Conservation (phyloP, 306 rosid species). For the Sesbania bispinosa region DNA sequence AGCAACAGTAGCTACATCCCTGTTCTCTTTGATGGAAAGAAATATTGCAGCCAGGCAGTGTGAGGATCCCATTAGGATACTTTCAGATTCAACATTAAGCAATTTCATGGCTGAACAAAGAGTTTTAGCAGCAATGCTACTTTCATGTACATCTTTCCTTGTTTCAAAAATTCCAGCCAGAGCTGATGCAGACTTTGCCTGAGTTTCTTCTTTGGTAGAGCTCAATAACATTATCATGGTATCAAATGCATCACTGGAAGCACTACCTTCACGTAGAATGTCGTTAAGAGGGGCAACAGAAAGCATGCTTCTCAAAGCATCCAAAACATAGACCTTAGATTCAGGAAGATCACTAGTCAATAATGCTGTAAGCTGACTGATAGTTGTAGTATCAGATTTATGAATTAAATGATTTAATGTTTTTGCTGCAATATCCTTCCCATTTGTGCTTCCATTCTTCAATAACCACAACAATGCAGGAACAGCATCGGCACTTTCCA, state of each 20-base stretch:
- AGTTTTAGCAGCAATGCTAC: constrained; percentile 79
- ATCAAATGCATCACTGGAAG: constrained; percentile 88
- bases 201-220: constrained; percentile 89
- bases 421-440: constrained; percentile 98
- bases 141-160: constrained; percentile 91
- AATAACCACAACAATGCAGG: constrained; percentile 94
- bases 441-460: constrained; percentile 94
- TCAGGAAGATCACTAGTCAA: constrained; percentile 94
- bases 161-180: constrained; percentile 87
- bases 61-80: constrained; percentile 73
- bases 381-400: constrained; percentile 93
- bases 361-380: constrained; percentile 93
- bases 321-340: constrained; percentile 79
- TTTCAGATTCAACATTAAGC: constrained; percentile 76
- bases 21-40: constrained; percentile 90
- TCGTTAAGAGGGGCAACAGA: constrained; percentile 84
- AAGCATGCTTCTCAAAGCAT: constrained; percentile 92
- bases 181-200: constrained; percentile 90
- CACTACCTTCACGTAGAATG: constrained; percentile 91
- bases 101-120: constrained; percentile 65
- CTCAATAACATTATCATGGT: constrained; percentile 76
- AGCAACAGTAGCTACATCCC: constrained; percentile 75
- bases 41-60: constrained; percentile 89
- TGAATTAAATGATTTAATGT: constrained; percentile 92
- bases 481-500: constrained; percentile 98